phyloP scores from a whole-genome alignment of 164 flowering plant species.

The Pachysandra terminalis region DNA sequence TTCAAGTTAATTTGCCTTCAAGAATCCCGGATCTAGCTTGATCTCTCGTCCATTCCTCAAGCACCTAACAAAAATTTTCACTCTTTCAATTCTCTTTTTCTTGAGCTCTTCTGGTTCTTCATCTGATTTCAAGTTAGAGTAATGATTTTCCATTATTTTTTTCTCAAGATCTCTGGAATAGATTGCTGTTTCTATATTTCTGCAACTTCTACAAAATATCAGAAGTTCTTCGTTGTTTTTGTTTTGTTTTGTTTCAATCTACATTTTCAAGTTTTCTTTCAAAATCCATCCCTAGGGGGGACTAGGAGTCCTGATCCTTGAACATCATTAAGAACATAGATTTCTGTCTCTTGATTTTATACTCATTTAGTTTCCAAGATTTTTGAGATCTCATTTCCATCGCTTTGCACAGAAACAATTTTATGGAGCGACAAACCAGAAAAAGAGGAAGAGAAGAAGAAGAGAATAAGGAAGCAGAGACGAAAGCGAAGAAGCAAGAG shows the following conservation, averaged over 20 bases:
- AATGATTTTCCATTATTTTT: no score
- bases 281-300: background rate
- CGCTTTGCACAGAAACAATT: background rate
- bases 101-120: no score
- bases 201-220: background rate
- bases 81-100: no score
- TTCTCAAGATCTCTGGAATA: no score
- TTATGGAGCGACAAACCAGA: slow-evolving; percentile 21
- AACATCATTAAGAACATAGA: background rate
- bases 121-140: no score
- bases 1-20: background rate
- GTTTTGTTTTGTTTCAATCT: background rate
- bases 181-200: background rate
- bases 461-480: background rate
- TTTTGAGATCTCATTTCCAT: background rate
- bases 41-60: background rate
- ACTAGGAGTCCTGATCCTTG: no score
- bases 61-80: no score
- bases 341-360: background rate
- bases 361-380: background rate
- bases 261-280: background rate
- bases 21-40: no score
- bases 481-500: slow-evolving; percentile 1
- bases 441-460: slow-evolving; percentile 17
- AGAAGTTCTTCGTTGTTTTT: background rate